Conservation (phyloP, 257 asterid species). For the Solanum chaucha region DNA sequence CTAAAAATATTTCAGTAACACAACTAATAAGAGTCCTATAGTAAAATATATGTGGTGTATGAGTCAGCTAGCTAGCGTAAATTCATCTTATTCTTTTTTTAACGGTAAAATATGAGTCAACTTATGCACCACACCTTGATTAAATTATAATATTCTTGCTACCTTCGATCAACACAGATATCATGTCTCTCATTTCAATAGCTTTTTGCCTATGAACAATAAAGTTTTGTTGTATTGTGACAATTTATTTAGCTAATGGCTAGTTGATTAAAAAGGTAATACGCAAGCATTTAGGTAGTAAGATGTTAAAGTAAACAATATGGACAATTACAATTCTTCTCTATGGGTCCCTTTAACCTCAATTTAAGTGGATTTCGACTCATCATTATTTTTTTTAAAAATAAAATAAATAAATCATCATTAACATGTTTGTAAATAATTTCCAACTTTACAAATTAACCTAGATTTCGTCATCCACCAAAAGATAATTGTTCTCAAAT, state of each 20-base stretch:
- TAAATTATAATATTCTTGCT: background rate
- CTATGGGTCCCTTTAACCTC: slow-evolving; percentile 45
- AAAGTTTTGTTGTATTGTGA: background rate
- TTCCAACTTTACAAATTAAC: slow-evolving; percentile 23
- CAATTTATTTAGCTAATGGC: slow-evolving; percentile 5
- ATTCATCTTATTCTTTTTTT: background rate
- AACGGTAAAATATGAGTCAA: background rate
- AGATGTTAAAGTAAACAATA: slow-evolving; percentile 14
- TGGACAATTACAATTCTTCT: slow-evolving; percentile 19
- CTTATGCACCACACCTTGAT: background rate
- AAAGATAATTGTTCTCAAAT: slow-evolving; percentile 14
- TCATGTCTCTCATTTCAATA: background rate
- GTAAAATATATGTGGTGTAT: background rate
- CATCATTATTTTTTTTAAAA: slow-evolving; percentile 22
- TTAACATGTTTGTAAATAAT: slow-evolving; percentile 16
- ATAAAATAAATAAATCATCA: slow-evolving; percentile 8
- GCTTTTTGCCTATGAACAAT: background rate
- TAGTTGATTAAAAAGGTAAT: slow-evolving; percentile 6
- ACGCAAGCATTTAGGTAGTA: slow-evolving; percentile 24
- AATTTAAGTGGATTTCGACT: slow-evolving; percentile 44
- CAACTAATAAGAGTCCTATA: background rate
- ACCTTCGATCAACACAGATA: background rate
- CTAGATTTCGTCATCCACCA: slow-evolving; percentile 41
- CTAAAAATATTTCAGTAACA: background rate
- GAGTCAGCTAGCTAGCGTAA: background rate